Evolutionary conservation across 2,329 filamentous ascomycete genomes (phyloP).

Genomic region (Verticillium klebahnii): DNA sequence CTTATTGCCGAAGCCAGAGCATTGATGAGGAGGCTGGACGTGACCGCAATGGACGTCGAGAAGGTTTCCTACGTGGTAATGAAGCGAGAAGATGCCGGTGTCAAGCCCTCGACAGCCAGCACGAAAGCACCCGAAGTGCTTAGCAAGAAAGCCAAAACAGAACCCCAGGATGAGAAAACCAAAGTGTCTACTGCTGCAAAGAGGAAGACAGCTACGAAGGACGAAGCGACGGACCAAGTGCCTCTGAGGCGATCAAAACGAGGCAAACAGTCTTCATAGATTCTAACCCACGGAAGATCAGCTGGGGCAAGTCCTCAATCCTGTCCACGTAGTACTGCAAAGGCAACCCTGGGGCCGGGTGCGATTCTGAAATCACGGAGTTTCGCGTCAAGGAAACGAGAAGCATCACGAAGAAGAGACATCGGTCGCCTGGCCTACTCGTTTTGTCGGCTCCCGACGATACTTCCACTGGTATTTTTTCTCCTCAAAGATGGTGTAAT

Average conservation of each 20-base stretch:
- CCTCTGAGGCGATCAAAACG: slow-evolving; percentile 21
- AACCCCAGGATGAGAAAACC: neutral
- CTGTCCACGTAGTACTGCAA: neutral
- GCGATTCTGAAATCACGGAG: neutral
- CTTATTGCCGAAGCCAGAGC: slow-evolving; percentile 39
- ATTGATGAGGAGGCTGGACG: slow-evolving; percentile 44
- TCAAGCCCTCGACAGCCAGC: neutral
- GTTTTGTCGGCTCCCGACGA: no score
- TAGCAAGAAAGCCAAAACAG: neutral
- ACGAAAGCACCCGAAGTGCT: neutral
- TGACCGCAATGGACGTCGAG: slow-evolving; percentile 60
- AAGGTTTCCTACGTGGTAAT: slow-evolving; percentile 68
- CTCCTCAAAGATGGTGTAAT: neutral
- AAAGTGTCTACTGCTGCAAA: slow-evolving; percentile 12
- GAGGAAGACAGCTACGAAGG: slow-evolving; percentile 13
- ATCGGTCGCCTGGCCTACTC: neutral
- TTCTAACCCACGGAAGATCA: neutral
- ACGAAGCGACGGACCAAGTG: slow-evolving; percentile 12
- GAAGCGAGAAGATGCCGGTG: slow-evolving; percentile 24
- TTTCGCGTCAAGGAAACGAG: neutral
- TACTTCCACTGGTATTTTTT: no score
- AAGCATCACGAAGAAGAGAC: neutral
- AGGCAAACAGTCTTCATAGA: slow-evolving; percentile 9
- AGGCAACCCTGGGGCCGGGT: neutral
- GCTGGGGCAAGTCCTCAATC: neutral